Evolutionary conservation across 306 rosid species (phyloP).

Genomic region (barrel medic (Medicago truncatula)): MtrunA17r5.0-ANR NC_053042.1:37187001-37187500

Average conservation of each 20-base stretch:
- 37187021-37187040: conserved; percentile 26
- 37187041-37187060: conserved; percentile 3
- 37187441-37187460: conserved; percentile 66
- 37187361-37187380: conserved; percentile 51
- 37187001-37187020: neutral
- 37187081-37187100: conserved; percentile 4
- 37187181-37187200: conserved; percentile 89
- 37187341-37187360: conserved; percentile 64
- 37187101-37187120: conserved; percentile 26
- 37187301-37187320: conserved; percentile 88
- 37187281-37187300: conserved; percentile 87
- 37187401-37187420: conserved; percentile 90
- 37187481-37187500: conserved; percentile 59
- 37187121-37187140: conserved; percentile 6
- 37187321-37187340: conserved; percentile 90
- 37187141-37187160: conserved; percentile 26
- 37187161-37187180: conserved; percentile 48
- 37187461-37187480: conserved; percentile 74
- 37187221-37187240: conserved; percentile 93
- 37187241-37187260: conserved; percentile 81
- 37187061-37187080: conserved; percentile 32
- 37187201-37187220: conserved; percentile 92
- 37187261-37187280: conserved; percentile 73
- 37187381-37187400: conserved; percentile 81
- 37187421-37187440: conserved; percentile 89